Percentiles rank a stretch among this genome's conserved stretches.
phyloP scores from a whole-genome alignment of 345 rosid genomes.

The Litchi chinensis region DNA sequence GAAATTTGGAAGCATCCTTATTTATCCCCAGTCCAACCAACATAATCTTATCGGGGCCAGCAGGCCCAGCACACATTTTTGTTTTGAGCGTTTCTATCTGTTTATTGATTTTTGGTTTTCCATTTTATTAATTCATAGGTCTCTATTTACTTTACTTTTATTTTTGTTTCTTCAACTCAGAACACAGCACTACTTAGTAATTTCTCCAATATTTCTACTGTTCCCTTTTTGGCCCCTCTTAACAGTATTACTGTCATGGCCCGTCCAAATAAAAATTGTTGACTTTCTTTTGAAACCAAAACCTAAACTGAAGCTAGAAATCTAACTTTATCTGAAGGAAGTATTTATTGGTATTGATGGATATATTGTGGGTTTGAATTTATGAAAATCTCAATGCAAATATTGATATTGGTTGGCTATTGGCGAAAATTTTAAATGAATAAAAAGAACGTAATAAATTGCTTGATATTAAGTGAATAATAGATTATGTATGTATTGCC shows the following conservation, averaged over 20 bases:
- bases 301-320: background rate
- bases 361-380: background rate
- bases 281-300: background rate
- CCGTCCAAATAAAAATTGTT: background rate
- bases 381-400: background rate
- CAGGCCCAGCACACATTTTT: background rate
- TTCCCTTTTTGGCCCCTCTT: background rate
- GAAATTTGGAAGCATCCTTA: constrained; percentile 2
- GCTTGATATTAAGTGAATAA: background rate
- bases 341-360: background rate
- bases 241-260: background rate
- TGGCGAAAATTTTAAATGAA: background rate
- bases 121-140: constrained; percentile 1
- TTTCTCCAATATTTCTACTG: background rate
- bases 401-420: background rate
- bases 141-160: background rate
- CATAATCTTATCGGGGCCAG: background rate
- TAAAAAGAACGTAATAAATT: too few relatives aligned
- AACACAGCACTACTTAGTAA: background rate
- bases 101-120: background rate
- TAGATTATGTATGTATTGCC: too few relatives aligned
- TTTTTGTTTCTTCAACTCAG: constrained; percentile 5
- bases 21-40: background rate
- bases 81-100: background rate
- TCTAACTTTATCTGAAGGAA: background rate